phyloP scores from a whole-genome alignment of 2,329 filamentous ascomycete genomes.

The Trichophyton verrucosum region DNA sequence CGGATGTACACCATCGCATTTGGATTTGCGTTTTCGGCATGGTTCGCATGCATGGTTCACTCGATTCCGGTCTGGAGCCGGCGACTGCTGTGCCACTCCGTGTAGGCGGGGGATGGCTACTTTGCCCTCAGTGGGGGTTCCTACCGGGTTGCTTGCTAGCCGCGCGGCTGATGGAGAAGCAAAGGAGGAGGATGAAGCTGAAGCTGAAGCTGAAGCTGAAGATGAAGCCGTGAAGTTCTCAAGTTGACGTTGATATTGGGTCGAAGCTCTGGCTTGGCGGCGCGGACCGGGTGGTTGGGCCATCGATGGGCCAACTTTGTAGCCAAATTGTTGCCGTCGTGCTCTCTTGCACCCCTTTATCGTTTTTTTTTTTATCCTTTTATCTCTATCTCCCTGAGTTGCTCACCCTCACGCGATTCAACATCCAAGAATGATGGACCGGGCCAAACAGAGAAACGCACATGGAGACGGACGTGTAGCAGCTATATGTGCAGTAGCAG shows the following conservation, averaged over 20 bases:
- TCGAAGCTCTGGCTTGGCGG: constrained; percentile 9
- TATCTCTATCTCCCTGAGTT: too few species aligned
- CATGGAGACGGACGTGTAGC: neutral
- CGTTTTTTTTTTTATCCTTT: too few species aligned
- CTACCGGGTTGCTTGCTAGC: constrained; percentile 5
- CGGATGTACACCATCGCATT: constrained; percentile 26
- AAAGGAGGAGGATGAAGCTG: constrained; percentile 3
- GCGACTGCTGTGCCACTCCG: neutral
- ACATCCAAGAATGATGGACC: neutral
- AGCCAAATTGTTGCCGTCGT: neutral
- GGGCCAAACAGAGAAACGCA: neutral
- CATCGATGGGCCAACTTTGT: constrained; percentile 4
- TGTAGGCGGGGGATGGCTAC: constrained; percentile 15
- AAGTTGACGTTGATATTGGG: constrained; percentile 7
- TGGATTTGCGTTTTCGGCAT: constrained; percentile 27
- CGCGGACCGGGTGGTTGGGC: constrained; percentile 6
- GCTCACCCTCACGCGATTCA: neutral
- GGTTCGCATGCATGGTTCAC: constrained; percentile 23
- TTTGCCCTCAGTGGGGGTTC: constrained; percentile 10
- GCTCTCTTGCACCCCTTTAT: neutral
- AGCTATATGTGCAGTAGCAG: neutral
- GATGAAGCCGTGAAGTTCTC: neutral
- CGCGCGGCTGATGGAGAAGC: neutral
- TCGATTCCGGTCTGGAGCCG: constrained; percentile 12
- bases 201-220: neutral